These are phyloP conservation scores for Miamiensis avidus DNA, from an alignment of 169 alveolate species.

Conservation along the genomic window DNA sequence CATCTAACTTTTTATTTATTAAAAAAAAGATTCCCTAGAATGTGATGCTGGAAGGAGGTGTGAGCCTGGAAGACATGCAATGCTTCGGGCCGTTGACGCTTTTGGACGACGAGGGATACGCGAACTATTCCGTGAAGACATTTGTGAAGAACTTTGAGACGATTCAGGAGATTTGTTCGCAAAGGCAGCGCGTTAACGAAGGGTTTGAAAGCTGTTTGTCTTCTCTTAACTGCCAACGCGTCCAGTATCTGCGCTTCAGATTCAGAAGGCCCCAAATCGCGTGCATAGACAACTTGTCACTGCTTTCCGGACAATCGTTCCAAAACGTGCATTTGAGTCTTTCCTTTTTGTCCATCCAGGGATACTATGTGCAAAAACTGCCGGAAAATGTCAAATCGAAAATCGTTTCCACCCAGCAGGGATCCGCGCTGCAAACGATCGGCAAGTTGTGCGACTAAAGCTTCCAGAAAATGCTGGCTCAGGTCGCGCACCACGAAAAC, in stretches of 20 bases:
- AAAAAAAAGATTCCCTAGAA: neutral
- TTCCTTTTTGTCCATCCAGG: constrained; percentile 1
- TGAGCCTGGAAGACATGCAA: neutral
- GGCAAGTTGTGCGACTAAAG: constrained; percentile 18
- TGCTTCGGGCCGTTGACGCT: neutral
- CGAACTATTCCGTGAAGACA: neutral
- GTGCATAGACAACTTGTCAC: neutral
- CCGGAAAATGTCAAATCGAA: constrained; percentile 3
- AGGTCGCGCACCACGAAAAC: neutral
- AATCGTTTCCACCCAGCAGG: constrained; percentile 1
- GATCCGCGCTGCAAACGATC: neutral
- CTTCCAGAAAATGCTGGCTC: neutral
- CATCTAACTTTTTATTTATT: no score
- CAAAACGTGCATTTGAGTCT: neutral
- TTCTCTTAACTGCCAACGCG: neutral
- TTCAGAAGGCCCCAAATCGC: neutral
- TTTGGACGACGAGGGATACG: neutral
- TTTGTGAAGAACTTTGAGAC: neutral
- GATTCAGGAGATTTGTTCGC: neutral
- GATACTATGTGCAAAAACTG: constrained; percentile 1
- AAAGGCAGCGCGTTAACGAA: neutral
- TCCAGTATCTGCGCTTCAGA: neutral
- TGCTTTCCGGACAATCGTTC: neutral
- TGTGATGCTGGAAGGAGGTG: neutral
- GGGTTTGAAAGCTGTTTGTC: no score